These are phyloP conservation scores for Bathelium albidoporum DNA, from an alignment of 495 filamentous ascomycete genomes.

Conservation along the genomic window DNA sequence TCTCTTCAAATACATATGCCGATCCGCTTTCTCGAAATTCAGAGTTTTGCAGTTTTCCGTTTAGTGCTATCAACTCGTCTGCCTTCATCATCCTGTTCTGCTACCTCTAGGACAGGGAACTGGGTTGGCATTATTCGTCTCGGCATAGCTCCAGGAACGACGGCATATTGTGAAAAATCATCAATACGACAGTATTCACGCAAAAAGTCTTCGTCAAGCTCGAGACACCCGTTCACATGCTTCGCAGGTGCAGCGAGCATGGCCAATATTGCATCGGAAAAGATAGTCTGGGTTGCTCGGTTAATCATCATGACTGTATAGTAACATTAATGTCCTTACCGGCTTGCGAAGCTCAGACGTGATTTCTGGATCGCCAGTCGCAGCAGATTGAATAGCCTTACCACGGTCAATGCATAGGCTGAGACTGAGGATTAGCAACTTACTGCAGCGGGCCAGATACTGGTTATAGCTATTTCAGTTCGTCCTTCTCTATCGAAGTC, in stretches of 20 bases:
- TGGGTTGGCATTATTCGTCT: slow-evolving; percentile 68
- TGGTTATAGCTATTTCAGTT: slow-evolving; percentile 62
- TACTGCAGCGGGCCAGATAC: slow-evolving; percentile 72
- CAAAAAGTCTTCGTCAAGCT: slow-evolving; percentile 78
- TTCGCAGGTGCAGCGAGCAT: slow-evolving; percentile 54
- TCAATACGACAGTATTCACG: slow-evolving; percentile 49
- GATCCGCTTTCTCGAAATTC: slow-evolving; percentile 1
- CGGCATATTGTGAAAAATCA: slow-evolving; percentile 65
- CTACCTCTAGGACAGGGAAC: slow-evolving; percentile 61
- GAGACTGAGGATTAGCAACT: slow-evolving; percentile 20
- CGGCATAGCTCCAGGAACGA: slow-evolving; percentile 54
- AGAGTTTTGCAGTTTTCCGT: slow-evolving; percentile 26
- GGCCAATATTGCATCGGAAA: slow-evolving; percentile 67
- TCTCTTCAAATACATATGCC: neutral
- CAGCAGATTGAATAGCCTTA: slow-evolving; percentile 61
- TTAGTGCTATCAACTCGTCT: slow-evolving; percentile 55
- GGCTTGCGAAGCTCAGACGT: slow-evolving; percentile 54
- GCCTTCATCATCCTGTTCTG: slow-evolving; percentile 77
- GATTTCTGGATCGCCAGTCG: slow-evolving; percentile 45
- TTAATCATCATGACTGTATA: neutral
- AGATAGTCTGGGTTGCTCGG: slow-evolving; percentile 44
- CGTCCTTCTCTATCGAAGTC: slow-evolving; percentile 62
- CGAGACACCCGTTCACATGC: slow-evolving; percentile 58
- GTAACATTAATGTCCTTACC: slow-evolving; percentile 20
- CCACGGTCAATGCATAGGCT: slow-evolving; percentile 5